These are phyloP conservation scores for Nepenthes mirabilis DNA, from an alignment of 148 eudicot genomes.

Conservation along the genomic window DNA sequence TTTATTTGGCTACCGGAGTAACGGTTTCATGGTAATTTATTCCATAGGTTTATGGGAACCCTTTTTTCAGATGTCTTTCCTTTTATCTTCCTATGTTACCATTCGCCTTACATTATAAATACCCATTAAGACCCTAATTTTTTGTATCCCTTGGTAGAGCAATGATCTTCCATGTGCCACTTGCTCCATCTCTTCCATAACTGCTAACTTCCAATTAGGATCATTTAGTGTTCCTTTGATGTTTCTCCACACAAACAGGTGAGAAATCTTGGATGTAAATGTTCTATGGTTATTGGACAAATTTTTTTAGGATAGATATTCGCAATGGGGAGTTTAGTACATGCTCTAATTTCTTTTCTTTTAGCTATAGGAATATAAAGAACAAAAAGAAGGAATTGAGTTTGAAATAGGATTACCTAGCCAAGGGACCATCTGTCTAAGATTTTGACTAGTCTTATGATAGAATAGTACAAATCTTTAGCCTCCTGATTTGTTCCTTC, in stretches of 20 bases:
- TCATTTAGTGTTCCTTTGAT: neutral
- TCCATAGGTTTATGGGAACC: neutral
- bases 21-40: neutral
- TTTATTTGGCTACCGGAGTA: conserved; percentile 2
- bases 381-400: neutral
- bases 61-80: neutral
- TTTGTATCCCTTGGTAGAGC: neutral
- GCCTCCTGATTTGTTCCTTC: neutral
- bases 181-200: neutral
- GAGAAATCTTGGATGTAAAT: neutral
- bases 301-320: neutral
- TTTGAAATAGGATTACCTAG: neutral
- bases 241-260: conserved; percentile 1
- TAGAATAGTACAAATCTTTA: neutral
- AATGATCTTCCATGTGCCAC: neutral
- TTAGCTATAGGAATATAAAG: neutral
- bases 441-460: neutral
- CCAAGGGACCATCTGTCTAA: neutral
- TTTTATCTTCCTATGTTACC: no score
- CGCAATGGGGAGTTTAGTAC: neutral
- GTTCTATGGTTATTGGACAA: neutral
- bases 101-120: neutral
- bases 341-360: neutral
- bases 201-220: neutral
- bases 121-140: neutral